Evolutionary conservation across 139 green algal genomes (phyloP), one percentile per base, ranked within the genome.

Genomic region (Penium margaritaceum): DNA sequence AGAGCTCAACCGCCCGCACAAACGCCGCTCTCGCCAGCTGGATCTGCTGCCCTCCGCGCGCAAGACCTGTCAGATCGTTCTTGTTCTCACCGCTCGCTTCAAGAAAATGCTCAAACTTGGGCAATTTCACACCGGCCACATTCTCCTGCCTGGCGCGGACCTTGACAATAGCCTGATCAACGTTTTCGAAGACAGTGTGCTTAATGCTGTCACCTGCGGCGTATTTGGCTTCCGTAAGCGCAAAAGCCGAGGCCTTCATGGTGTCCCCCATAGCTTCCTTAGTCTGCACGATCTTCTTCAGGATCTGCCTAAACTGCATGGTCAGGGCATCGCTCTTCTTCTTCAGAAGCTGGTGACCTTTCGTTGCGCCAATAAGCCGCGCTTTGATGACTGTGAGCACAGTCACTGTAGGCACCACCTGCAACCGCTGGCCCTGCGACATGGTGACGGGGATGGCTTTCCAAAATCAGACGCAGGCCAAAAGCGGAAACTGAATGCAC

Each of bases 311-410:
- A 64, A 92, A 94, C 3, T 90, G 86, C 82, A 98, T 87, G 15
- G 90, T 96, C 55, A 99, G 83, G 5, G 95, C 95, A 79, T 99
- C 95, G 2, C 91, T 94, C 73, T 99, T 99, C 87, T 99, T 99
- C 84, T 99, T 99, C 27, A 99, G 84, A 60, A 99, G 85, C 39
- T 90, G 87, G 69, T 97, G 91, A 1, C 93, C 93, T 76, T 97
- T 96, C 24, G 88, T 93, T 0, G 93, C 93, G 19, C 91, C 93
- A 1, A 85, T 65, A 17, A 97, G 84, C 1, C 93, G 87, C 0
- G 76, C 79, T 83, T 98, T 96, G 84, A 96, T 95, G 19, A 94
- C 79, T 6, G 87, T 88, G 77, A 96, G 76, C 19, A 96, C 87
- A 6, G 92, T 96, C 57, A 97, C 91, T 0, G 92, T 97, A 1